A percentile compares a stretch with the other conserved stretches of the same genome.
Conservation (phyloP, 169 alveolate genomes). For the Perkinsus chesapeaki region DNA sequence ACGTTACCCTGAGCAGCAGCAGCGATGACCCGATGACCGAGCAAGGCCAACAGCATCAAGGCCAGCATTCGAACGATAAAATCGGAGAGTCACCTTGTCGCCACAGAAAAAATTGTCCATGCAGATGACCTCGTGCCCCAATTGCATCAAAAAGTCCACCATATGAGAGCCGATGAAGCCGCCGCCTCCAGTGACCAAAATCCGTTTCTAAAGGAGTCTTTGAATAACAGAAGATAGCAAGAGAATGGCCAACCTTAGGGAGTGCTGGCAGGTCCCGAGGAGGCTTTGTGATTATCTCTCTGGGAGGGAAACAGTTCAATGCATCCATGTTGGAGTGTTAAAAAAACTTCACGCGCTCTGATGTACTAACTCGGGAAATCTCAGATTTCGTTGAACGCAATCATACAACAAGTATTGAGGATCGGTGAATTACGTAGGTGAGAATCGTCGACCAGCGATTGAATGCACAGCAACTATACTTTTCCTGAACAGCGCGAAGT, state of each 20-base stretch:
- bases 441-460: too few species aligned
- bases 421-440: too few species aligned
- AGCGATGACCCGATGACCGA: neutral
- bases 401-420: too few species aligned
- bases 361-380: too few species aligned
- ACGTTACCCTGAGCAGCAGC: slow-evolving; percentile 15
- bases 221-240: too few species aligned
- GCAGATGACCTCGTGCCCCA: slow-evolving; percentile 47
- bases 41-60: neutral
- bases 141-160: slow-evolving; percentile 40
- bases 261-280: neutral
- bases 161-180: slow-evolving; percentile 59
- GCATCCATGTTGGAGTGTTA: neutral
- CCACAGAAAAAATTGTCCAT: slow-evolving; percentile 55
- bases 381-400: too few species aligned
- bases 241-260: too few species aligned
- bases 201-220: slow-evolving; percentile 9
- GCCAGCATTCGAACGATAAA: neutral
- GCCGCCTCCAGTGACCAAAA: slow-evolving; percentile 58
- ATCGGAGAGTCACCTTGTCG: slow-evolving; percentile 10
- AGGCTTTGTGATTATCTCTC: neutral
- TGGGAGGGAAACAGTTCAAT: neutral
- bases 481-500: too few species aligned
- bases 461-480: too few species aligned
- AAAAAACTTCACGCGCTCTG: too few species aligned